These are phyloP conservation scores for Penicillium nordicum DNA, from an alignment of 2,329 filamentous ascomycete species.

Conservation along the genomic window DNA sequence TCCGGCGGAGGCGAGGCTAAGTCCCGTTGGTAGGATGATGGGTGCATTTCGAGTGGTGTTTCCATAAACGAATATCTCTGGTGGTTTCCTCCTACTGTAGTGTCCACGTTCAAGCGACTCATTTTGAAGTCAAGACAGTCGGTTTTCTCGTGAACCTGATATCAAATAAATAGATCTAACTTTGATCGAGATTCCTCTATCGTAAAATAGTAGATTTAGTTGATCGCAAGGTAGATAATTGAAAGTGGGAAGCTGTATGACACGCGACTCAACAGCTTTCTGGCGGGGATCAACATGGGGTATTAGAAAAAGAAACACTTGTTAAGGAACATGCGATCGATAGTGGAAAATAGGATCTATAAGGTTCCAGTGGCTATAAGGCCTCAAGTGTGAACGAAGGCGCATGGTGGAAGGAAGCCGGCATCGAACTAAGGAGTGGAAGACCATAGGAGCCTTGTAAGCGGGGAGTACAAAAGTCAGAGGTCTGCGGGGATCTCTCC, in stretches of 20 bases:
- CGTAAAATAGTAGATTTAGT: background rate
- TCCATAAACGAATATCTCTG: slow-evolving; percentile 23
- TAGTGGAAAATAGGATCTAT: background rate
- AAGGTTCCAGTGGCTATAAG: background rate
- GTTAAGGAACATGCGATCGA: background rate
- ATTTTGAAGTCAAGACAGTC: slow-evolving; percentile 10
- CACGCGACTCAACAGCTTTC: slow-evolving; percentile 3
- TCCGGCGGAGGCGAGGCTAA: background rate
- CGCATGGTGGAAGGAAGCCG: slow-evolving; percentile 10
- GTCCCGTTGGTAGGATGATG: background rate
- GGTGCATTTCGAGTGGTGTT: slow-evolving; percentile 22
- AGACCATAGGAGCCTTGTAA: background rate
- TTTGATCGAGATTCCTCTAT: background rate
- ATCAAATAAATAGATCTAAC: background rate
- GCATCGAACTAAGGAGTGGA: slow-evolving; percentile 6
- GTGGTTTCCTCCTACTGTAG: slow-evolving; percentile 10
- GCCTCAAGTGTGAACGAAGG: slow-evolving; percentile 6
- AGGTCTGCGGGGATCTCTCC: slow-evolving; percentile 14
- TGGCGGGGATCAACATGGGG: background rate
- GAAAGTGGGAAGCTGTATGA: background rate
- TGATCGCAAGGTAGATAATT: background rate
- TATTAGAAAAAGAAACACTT: background rate
- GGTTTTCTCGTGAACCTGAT: background rate
- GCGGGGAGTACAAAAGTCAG: slow-evolving; percentile 10
- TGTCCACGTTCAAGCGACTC: slow-evolving; percentile 19